Evolutionary conservation across 1,284 basidiomycete genomes (phyloP), one percentile per base, ranked within the genome.

Genomic region (Sphagnurus paluster): DNA sequence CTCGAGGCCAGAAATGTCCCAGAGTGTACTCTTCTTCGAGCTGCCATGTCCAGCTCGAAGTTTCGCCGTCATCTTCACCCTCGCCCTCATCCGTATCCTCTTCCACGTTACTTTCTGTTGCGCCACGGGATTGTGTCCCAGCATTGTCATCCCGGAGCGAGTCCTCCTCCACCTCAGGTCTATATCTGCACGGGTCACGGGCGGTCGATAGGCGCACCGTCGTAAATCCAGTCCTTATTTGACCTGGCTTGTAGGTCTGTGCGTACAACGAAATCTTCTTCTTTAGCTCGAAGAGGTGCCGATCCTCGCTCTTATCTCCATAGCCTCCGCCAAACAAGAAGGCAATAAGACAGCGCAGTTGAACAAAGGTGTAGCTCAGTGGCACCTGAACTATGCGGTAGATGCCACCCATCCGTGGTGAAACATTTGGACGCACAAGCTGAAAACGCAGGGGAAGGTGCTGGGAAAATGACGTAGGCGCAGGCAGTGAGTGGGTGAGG

Each of bases 371-470:
- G 58, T 86, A 88, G 58, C 74, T 83, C 21, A 79, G 67, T 0
- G 87, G 87, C 4, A 87, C 81, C 51, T 86, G 84, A 4, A 80
- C 79, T 46, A 85, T 67, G 40, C 85, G 77, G 54, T 78, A 78
- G 1, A 84, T 72, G 9, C 77, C 77, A 5, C 81, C 75, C 48
- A 65, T 62, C 45, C 52, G 56, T 3, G 60, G 49, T 28, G 54
- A 49, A 11, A 60, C 43, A 17, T 62, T 65, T 16, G 56, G 51
- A 2, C 71, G 68, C 26, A 82, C 63, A 46, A 84, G 67, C 61
- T 87, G 85, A 55, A 87, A 78, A 14, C 84, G 76, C n/a, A 88
- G 70, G 1, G 81, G 68, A 23, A 85, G 68, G 53, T 88, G 84
- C 44, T 78, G 76, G 65, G 73, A 50, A 67, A 71, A 73, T 0